Conservation (phyloP, 768 basidiomycete genomes). For the Chalciporus piperatus region DNA sequence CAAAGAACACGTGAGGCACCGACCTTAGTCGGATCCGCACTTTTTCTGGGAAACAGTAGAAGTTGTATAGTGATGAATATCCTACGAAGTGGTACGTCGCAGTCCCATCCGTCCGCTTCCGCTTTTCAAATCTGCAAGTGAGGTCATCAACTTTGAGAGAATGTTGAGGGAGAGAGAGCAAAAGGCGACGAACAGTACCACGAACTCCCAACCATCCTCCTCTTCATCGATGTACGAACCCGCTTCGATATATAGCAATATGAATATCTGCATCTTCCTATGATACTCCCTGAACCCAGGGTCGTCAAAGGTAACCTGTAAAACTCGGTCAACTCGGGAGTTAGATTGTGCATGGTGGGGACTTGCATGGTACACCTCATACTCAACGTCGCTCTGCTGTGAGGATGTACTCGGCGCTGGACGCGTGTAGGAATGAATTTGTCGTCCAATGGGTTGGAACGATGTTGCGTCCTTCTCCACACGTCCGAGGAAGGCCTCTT, state of each 20-base stretch:
- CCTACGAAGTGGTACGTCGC: conserved; percentile 88
- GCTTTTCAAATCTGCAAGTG: conserved; percentile 72
- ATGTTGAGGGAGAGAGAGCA: background rate
- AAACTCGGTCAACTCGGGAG: conserved; percentile 2
- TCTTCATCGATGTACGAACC: conserved; percentile 94
- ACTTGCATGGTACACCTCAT: conserved; percentile 88
- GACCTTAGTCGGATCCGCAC: conserved; percentile 85
- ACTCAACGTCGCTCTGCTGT: conserved; percentile 63
- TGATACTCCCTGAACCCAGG: conserved; percentile 91
- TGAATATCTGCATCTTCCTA: conserved; percentile 89
- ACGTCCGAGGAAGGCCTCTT: conserved; percentile 55
- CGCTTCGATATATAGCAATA: conserved; percentile 91
- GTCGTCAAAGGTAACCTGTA: conserved; percentile 77
- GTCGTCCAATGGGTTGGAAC: conserved; percentile 76
- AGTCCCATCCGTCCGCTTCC: conserved; percentile 56
- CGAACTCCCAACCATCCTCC: conserved; percentile 93
- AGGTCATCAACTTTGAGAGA: conserved; percentile 1
- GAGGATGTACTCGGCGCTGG: conserved; percentile 40
- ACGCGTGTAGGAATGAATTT: conserved; percentile 77
- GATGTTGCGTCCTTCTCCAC: conserved; percentile 75
- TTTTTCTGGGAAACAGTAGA: conserved; percentile 93
- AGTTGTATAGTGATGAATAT: conserved; percentile 92
- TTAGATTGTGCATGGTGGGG: background rate
- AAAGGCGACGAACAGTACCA: conserved; percentile 63
- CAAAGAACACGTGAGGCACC: conserved; percentile 13